Evolutionary conservation across 2,329 filamentous ascomycete species (phyloP), one percentile per base, ranked within the genome.

Genomic region (Thelonectria discophora): DNA sequence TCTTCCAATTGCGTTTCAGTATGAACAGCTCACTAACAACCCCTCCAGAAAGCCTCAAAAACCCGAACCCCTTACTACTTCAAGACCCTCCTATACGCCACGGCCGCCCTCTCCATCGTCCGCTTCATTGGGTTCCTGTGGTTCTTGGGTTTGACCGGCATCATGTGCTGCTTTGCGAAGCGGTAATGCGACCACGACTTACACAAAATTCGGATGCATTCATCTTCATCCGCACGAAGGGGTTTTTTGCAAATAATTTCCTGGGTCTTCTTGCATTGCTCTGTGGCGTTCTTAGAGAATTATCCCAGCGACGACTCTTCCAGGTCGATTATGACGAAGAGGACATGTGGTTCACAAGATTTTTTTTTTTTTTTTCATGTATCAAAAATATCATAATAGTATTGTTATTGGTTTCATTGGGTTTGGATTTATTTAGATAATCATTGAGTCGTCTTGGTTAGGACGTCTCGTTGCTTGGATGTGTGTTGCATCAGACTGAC

Each of bases 101-200:
- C 68, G 45, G 68, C 65, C 55, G 65, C 65, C 20, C 66, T 70
- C 30, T 69, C 68, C 10, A 55, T 70, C 32, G 47, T 70, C 18
- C 68, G 68, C n/a, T 70, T 70, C 45, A 54, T 62, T 9, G 68
- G 68, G 20, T 70, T 70, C 60, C 62, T 70, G 32, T 70, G 68
- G 68, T 70, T 66, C 58, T 62, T 70, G 30, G 68, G 68, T 37
- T 60, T 60, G 55, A 70, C 68, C 24, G 52, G 68, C n/a, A 70
- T 70, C 27, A 70, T 70, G 68, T 70, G 68, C 45, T 70, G 68
- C 52, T 62, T 70, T 55, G 60, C 66, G 8, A 67, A 49, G 37
- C 55, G 55, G 32, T 57, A 50, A 57, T 30, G 12, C 8, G 15
- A 12, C 18, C 32, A 24, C 40, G 17, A 20, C n/a, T n/a, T n/a